Evolutionary conservation across 768 basidiomycete species (phyloP).

Genomic region (Russula sp.): DNA sequence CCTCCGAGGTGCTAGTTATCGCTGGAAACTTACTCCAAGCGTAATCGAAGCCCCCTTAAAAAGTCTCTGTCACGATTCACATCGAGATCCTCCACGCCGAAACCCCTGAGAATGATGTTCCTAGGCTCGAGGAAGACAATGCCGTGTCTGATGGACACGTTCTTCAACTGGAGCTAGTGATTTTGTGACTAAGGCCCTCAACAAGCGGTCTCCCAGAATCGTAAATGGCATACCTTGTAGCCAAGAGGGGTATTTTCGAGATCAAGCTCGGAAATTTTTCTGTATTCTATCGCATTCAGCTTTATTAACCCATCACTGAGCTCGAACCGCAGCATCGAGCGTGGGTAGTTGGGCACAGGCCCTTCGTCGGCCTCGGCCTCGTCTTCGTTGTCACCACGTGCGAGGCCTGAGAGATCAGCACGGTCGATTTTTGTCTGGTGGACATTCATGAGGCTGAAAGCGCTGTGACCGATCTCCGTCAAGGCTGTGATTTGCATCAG

Average conservation of each 20-base stretch:
- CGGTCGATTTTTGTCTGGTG: conserved; percentile 56
- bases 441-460: conserved; percentile 68
- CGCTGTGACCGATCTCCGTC: conserved; percentile 82
- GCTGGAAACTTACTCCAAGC: conserved; percentile 50
- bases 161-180: conserved; percentile 58
- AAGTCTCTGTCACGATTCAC: conserved; percentile 51
- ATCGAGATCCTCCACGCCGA: conserved; percentile 60
- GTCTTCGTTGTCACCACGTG: conserved; percentile 43
- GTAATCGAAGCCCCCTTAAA: conserved; percentile 46
- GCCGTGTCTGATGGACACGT: conserved; percentile 59
- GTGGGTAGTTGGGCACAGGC: conserved; percentile 73
- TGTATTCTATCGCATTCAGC: conserved; percentile 75
- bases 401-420: conserved; percentile 40
- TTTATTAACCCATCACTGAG: conserved; percentile 69
- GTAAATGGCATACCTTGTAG: conserved; percentile 51
- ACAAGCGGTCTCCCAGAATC: background rate
- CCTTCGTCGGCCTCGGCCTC: conserved; percentile 59
- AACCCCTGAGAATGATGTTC: conserved; percentile 52
- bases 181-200: background rate
- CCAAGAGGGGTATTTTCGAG: conserved; percentile 77
- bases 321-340: conserved; percentile 69
- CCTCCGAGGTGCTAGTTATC: background rate
- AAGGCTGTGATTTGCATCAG: conserved; percentile 71
- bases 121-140: conserved; percentile 72
- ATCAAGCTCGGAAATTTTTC: conserved; percentile 51